These are phyloP conservation scores for Dactylellina leptospora DNA, from an alignment of 2,329 filamentous ascomycete genomes.

Conservation along the genomic window DNA sequence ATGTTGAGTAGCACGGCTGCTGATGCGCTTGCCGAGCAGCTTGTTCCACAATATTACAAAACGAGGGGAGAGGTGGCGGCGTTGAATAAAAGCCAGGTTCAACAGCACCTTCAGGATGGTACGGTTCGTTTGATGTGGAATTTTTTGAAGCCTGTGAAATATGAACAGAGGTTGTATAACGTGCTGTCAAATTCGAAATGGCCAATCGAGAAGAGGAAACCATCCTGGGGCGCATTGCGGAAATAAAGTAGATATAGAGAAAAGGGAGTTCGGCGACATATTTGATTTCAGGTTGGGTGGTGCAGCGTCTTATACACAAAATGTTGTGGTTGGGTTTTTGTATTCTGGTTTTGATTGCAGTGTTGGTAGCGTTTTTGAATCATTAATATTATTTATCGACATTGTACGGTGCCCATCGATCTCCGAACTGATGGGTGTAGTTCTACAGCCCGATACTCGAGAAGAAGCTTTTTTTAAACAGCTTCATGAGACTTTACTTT, in stretches of 20 bases:
- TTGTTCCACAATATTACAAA: constrained; percentile 11
- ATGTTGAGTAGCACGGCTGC: background rate
- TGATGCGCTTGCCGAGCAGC: constrained; percentile 10
- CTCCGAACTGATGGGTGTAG: too few relatives aligned
- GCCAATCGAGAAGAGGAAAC: constrained; percentile 4
- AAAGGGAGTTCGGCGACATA: background rate
- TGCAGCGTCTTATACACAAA: too few relatives aligned
- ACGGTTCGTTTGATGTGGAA: constrained; percentile 23
- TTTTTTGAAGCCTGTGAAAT: constrained; percentile 31
- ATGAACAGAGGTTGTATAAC: constrained; percentile 16
- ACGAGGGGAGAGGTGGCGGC: background rate
- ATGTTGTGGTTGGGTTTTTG: too few relatives aligned
- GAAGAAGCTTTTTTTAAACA: too few relatives aligned
- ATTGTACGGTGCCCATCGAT: too few relatives aligned
- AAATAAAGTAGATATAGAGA: background rate
- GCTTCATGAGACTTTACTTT: too few relatives aligned
- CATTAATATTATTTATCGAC: too few relatives aligned
- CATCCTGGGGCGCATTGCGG: background rate
- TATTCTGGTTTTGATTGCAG: too few relatives aligned
- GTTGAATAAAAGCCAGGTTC: constrained; percentile 2
- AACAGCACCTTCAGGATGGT: constrained; percentile 21
- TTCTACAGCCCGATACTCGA: too few relatives aligned
- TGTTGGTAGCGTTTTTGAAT: too few relatives aligned
- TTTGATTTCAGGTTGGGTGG: too few relatives aligned
- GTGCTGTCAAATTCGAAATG: constrained; percentile 12